Percentiles rank a stretch among this genome's conserved stretches.
Conservation (phyloP, 2,329 filamentous ascomycete genomes). For the Huntiella savannae region DNA sequence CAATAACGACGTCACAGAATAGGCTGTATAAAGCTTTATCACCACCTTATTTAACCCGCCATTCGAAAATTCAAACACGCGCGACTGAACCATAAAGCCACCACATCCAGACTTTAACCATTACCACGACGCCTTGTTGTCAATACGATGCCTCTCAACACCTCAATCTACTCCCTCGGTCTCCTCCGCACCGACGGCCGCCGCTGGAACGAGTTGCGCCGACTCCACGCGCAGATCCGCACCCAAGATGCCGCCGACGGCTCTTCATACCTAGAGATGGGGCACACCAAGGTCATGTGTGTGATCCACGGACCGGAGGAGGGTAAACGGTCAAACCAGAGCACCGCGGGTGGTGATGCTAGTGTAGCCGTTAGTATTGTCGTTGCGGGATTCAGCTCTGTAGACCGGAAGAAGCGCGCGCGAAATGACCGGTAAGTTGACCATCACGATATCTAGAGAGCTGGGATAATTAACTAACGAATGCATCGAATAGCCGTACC, state of each 20-base stretch:
- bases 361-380: conserved; percentile 66
- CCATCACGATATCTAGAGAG: neutral
- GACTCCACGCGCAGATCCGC: conserved; percentile 71
- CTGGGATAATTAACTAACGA: neutral
- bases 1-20: too few species aligned
- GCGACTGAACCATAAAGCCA: too few species aligned
- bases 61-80: too few species aligned
- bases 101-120: too few species aligned
- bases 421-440: conserved; percentile 55
- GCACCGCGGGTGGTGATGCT: conserved; percentile 20
- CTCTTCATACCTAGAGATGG: conserved; percentile 86
- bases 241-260: conserved; percentile 88
- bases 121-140: too few species aligned
- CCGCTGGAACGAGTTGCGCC: conserved; percentile 91
- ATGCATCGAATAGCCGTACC: conserved; percentile 38
- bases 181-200: conserved; percentile 68
- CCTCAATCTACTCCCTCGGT: conserved; percentile 73
- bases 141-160: conserved; percentile 69
- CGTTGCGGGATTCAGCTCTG: conserved; percentile 70
- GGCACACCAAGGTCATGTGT: conserved; percentile 93
- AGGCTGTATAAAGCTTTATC: too few species aligned
- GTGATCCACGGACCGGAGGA: conserved; percentile 76
- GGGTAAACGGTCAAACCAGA: conserved; percentile 13
- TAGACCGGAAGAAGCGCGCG: conserved; percentile 61
- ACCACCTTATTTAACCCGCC: too few species aligned